Evolutionary conservation across 352 stramenopile species (phyloP), one percentile per base, ranked within the genome.

Genomic region (Phytophthora pisi): DNA sequence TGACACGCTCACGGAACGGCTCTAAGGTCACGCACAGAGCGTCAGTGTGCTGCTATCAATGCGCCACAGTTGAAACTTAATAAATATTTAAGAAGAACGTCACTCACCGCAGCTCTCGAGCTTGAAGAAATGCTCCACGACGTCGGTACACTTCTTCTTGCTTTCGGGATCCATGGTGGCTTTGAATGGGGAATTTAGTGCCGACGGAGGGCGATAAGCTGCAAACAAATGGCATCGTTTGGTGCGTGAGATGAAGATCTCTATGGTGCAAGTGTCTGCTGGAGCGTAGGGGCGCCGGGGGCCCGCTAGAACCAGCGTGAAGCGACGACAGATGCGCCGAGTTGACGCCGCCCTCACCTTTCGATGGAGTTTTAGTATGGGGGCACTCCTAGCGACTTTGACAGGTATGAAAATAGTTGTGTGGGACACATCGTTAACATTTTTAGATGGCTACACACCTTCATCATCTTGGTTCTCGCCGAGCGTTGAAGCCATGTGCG

Each of bases 1-100:
- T 96, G 57, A 96, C 88, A 63, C 88, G 88, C 77, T 96, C 86
- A 23, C 79, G 86, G 60, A 96, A 96, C 1, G 88, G 80, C 61
- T 94, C 88, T 93, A 56, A n/a, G 57, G 34, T 10, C n/a, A 62
- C 26, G 43, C 1, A 36, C 55, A 5, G 11, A 63, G 31, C 5
- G 13, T 62, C 13, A 67, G 9, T 40, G 34, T 15, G 34, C 4
- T 40, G 26, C 59, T 52, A 18, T 3, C 45, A 52, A 45, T 43
- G 45, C 5, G 28, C 7, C 13, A 47, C 11, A 42, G 1, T 11
- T 7, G 20, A 13, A 16, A 0, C 1, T 1, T 7, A 15, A 34
- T 50, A 45, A 52, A 13, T 36, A 56, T 23, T 50, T 42, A 11
- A 55, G 47, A 51, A 18, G 20, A 3, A 0, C 23, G 34, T 15